phyloP scores from a whole-genome alignment of 768 basidiomycete genomes.

The Boletus bicolor region DNA sequence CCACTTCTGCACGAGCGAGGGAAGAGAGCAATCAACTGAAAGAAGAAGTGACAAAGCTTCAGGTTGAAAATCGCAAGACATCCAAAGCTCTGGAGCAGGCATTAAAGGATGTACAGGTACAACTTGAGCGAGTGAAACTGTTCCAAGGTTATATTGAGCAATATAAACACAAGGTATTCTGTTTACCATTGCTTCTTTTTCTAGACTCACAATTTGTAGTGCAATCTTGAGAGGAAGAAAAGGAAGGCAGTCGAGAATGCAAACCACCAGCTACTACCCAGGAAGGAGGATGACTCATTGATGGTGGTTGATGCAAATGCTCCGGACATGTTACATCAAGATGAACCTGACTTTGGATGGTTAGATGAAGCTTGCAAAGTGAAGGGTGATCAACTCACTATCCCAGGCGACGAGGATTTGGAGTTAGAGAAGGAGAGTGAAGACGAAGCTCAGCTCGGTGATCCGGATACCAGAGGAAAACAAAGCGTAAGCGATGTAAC shows the following conservation, averaged over 20 bases:
- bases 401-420: conserved; percentile 12
- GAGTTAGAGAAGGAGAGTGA: conserved; percentile 17
- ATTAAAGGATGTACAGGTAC: conserved; percentile 11
- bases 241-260: conserved; percentile 22
- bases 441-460: conserved; percentile 12
- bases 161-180: conserved; percentile 24
- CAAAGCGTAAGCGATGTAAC: conserved; percentile 4
- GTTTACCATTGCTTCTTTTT: background rate
- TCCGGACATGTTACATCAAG: conserved; percentile 18
- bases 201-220: conserved; percentile 12
- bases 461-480: conserved; percentile 1
- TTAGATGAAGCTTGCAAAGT: conserved; percentile 28
- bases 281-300: conserved; percentile 28
- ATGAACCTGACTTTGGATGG: conserved; percentile 21
- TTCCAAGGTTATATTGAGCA: conserved; percentile 22
- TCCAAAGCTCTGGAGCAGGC: conserved; percentile 15
- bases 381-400: conserved; percentile 24
- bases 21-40: conserved; percentile 12
- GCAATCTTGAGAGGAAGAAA: conserved; percentile 26
- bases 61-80: conserved; percentile 23
- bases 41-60: conserved; percentile 23
- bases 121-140: conserved; percentile 20
- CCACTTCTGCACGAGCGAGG: background rate
- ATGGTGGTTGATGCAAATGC: conserved; percentile 29
- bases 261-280: conserved; percentile 1